Conservation (phyloP, 176 grass and related monocot species). For the Guadua angustifolia region DNA sequence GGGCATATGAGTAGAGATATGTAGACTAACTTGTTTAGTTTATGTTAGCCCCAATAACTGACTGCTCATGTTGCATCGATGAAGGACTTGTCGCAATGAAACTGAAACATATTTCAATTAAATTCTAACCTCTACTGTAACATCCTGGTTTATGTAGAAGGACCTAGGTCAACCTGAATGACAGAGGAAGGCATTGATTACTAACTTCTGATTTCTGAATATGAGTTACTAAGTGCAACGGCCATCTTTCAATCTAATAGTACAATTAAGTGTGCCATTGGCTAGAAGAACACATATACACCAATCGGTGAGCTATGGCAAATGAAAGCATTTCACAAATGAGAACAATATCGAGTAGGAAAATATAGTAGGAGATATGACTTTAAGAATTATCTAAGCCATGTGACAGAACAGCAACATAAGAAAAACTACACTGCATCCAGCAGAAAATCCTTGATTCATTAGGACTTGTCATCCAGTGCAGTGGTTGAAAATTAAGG, state of each 20-base stretch:
- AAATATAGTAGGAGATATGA: neutral
- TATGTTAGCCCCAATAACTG: neutral
- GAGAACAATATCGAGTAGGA: neutral
- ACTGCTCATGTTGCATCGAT: neutral
- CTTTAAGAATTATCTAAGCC: neutral
- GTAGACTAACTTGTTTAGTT: neutral
- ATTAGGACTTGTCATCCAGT: neutral
- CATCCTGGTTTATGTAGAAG: neutral
- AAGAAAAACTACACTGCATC: neutral
- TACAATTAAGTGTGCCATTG: neutral
- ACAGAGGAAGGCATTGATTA: neutral
- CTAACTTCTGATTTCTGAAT: neutral
- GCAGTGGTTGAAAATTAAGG: neutral
- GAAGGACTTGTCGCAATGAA: neutral
- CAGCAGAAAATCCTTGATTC: neutral
- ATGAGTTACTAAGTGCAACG: conserved; percentile 2
- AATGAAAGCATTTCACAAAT: neutral
- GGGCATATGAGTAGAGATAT: too few species aligned
- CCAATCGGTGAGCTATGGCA: neutral
- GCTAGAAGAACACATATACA: conserved; percentile 19
- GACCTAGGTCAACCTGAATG: neutral
- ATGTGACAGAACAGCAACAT: conserved; percentile 9
- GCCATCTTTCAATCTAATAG: neutral
- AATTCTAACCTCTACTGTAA: neutral
- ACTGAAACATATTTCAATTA: neutral